Conservation (phyloP, 75 land plant species). For the Chamaecyparis obtusa region DNA sequence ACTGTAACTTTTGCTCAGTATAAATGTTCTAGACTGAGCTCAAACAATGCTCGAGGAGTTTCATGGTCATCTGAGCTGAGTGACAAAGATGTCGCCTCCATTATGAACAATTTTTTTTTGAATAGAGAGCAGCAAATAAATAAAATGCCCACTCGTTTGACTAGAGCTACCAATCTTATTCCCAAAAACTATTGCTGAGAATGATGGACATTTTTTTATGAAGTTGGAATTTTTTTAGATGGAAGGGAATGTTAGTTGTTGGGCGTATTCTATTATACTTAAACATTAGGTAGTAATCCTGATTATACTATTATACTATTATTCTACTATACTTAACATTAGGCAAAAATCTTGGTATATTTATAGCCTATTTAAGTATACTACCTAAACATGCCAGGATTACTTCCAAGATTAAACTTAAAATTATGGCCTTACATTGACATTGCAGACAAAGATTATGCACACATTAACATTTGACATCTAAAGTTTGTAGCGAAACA, state of each 20-base stretch:
- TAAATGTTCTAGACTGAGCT: constrained; percentile 38
- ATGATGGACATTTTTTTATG: too few species aligned
- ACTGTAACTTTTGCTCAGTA: constrained; percentile 50
- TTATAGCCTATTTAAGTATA: too few species aligned
- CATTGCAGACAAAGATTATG: not conserved
- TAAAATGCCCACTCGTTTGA: not conserved
- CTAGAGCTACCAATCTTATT: not conserved
- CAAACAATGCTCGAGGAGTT: constrained; percentile 33
- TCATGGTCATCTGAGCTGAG: constrained; percentile 42
- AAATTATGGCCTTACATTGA: too few species aligned
- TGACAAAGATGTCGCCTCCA: constrained; percentile 43
- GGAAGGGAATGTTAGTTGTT: too few species aligned
- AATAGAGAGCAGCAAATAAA: constrained; percentile 50
- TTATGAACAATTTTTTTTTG: constrained; percentile 36
- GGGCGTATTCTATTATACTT: too few species aligned
- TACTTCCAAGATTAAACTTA: too few species aligned
- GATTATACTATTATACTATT: too few species aligned
- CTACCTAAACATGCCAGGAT: too few species aligned
- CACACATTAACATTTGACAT: not conserved
- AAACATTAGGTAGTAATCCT: too few species aligned
- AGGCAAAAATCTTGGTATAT: too few species aligned
- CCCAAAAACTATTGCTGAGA: not conserved
- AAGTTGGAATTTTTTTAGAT: too few species aligned
- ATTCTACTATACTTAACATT: too few species aligned
- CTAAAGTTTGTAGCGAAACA: not conserved